phyloP scores from a whole-genome alignment of 139 green algal genomes.

The Pleodorina starrii region DNA sequence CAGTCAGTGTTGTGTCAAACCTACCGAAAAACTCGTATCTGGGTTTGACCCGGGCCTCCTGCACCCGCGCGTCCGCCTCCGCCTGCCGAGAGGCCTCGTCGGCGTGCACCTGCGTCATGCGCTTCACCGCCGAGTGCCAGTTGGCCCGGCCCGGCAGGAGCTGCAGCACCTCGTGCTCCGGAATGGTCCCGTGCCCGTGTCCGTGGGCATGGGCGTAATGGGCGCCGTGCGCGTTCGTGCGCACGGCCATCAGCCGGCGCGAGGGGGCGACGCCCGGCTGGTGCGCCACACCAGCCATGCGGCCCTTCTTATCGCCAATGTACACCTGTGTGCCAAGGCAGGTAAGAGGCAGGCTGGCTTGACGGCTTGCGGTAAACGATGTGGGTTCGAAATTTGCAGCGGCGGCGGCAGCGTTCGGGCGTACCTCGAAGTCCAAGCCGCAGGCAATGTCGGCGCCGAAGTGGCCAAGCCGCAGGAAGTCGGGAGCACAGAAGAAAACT shows the following conservation, averaged over 20 bases:
- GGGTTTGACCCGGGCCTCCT: neutral
- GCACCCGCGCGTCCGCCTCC: neutral
- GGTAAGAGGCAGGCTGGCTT: too few relatives aligned
- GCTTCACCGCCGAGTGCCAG: slow-evolving; percentile 13
- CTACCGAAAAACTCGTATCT: slow-evolving; percentile 29
- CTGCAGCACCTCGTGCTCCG: neutral
- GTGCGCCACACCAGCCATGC: neutral
- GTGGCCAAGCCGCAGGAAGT: neutral
- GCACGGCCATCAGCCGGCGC: neutral
- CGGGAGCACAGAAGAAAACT: slow-evolving; percentile 25
- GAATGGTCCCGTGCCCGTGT: neutral
- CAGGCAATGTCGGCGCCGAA: neutral
- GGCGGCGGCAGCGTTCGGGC: too few relatives aligned
- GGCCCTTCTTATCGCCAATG: neutral
- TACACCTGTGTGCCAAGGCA: neutral
- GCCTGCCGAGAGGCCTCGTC: neutral
- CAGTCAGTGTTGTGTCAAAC: too few relatives aligned
- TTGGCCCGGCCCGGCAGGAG: neutral
- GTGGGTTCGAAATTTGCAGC: too few relatives aligned
- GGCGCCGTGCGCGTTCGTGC: neutral
- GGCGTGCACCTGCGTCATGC: neutral
- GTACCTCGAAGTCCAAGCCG: slow-evolving; percentile 19
- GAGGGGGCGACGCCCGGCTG: neutral
- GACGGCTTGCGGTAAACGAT: neutral
- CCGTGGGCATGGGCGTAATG: neutral